Base-by-base conservation (phyloP, 768 basidiomycete genomes). In the Dentipellis sp. region DNA sequence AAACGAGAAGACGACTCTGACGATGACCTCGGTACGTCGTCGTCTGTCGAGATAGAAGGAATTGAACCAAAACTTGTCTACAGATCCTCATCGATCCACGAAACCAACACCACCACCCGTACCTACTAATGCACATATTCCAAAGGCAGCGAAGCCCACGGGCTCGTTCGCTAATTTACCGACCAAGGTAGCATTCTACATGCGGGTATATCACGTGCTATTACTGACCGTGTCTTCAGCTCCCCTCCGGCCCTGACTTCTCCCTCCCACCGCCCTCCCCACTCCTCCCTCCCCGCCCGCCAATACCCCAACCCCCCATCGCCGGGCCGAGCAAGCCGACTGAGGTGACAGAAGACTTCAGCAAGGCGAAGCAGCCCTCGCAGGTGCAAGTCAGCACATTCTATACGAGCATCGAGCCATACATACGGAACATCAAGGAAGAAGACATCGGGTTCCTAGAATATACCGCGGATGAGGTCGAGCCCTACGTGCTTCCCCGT, bases 381-480 rank as follows among this genome's bases (percentile, higher is more conserved):
- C 88, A 90, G 66, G 78, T 78, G 10, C 76, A 74, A 17, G 78
- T 86, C 29, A 78, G 73, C 34, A 92, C 91, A 1, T 98, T 97
- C 67, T 93, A 93, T 70, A 75, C 86, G 22, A 87, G 84, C 64
- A 82, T 95, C 48, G 95, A 97, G 64, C 88, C 90, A 10, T 99
- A 89, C 76, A 75, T 94, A 65, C 84, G 94, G 52, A 81, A 82
- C 21, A 83, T 97, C 46, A 87, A 87, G 59, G 97, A 98, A 70
- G 97, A 98, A 69, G 97, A 99, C 66, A 73, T 98, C 29, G 95
- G 95, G 2, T 94, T 93, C 69, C 77, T 99, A 53, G 88, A 91
- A 58, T 89, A 89, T 64, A 85, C 86, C 10, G 89, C 81, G n/a
- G 94, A 97, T 64, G 94, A 97, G 59, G 75, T 90, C 9, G 90